phyloP scores from a whole-genome alignment of 345 rosid genomes.

The Citrus unshiu region DNA sequence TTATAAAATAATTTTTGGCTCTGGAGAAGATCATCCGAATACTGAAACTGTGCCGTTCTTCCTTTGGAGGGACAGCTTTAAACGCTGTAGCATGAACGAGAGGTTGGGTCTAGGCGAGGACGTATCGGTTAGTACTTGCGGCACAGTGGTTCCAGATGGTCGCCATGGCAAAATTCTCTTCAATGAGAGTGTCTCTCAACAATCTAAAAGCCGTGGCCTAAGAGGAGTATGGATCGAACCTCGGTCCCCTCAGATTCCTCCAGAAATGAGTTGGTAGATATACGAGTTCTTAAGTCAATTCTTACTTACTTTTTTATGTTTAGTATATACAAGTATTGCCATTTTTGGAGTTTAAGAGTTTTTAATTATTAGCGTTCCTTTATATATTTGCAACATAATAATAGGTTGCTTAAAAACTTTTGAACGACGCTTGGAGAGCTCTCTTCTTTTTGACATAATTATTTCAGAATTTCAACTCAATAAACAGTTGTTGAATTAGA shows the following conservation, averaged over 20 bases:
- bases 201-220: background rate
- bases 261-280: constrained; percentile 11
- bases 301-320: background rate
- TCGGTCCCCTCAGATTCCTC: constrained; percentile 18
- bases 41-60: background rate
- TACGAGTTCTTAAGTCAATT: background rate
- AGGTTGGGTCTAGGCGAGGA: background rate
- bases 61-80: background rate
- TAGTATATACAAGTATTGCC: background rate
- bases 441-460: background rate
- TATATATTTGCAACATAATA: background rate
- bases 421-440: background rate
- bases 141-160: background rate
- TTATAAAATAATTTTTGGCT: background rate
- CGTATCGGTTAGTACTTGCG: constrained; percentile 11
- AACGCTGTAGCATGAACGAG: background rate
- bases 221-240: constrained; percentile 33
- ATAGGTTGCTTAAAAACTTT: background rate
- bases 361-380: background rate
- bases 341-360: background rate
- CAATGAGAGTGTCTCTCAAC: constrained; percentile 5
- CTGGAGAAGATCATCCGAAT: background rate
- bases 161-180: background rate
- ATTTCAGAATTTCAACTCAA: background rate
- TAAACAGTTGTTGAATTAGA: background rate